These are phyloP conservation scores for Candida corydali DNA, from an alignment of 805 yeast genomes.

Conservation along the genomic window DNA sequence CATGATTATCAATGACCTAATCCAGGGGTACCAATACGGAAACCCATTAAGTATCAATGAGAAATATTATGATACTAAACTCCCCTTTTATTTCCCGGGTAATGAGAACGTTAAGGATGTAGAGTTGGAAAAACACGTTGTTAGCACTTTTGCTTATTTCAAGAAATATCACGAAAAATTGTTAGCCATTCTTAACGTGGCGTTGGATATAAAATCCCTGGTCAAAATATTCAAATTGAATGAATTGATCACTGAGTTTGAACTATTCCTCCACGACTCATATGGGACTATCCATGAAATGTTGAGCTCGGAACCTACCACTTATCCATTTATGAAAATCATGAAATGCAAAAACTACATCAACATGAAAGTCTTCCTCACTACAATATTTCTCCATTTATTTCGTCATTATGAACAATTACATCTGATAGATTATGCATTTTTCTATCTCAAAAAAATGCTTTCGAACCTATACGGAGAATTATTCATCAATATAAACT, in stretches of 20 bases:
- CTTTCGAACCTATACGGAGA: slow-evolving; percentile 22
- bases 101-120: slow-evolving; percentile 29
- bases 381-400: slow-evolving; percentile 29
- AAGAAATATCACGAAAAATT: slow-evolving; percentile 24
- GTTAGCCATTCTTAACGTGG: slow-evolving; percentile 20
- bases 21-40: slow-evolving; percentile 30
- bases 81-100: slow-evolving; percentile 32
- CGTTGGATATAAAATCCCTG: slow-evolving; percentile 16
- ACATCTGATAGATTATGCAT: slow-evolving; percentile 24
- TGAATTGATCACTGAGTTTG: slow-evolving; percentile 29
- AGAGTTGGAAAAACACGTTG: slow-evolving; percentile 33
- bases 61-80: slow-evolving; percentile 24
- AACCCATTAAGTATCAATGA: slow-evolving; percentile 27
- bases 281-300: slow-evolving; percentile 25
- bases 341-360: slow-evolving; percentile 25
- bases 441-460: slow-evolving; percentile 29
- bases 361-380: slow-evolving; percentile 22
- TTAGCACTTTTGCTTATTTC: slow-evolving; percentile 25
- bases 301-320: slow-evolving; percentile 15
- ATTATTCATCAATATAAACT: slow-evolving; percentile 26
- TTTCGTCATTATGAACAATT: slow-evolving; percentile 38
- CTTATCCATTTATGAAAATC: slow-evolving; percentile 19
- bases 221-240: slow-evolving; percentile 18
- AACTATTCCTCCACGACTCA: slow-evolving; percentile 22
- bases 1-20: slow-evolving; percentile 24